Base-by-base conservation (phyloP, 768 basidiomycete species). In the Cyclocybe aegerita region DNA sequence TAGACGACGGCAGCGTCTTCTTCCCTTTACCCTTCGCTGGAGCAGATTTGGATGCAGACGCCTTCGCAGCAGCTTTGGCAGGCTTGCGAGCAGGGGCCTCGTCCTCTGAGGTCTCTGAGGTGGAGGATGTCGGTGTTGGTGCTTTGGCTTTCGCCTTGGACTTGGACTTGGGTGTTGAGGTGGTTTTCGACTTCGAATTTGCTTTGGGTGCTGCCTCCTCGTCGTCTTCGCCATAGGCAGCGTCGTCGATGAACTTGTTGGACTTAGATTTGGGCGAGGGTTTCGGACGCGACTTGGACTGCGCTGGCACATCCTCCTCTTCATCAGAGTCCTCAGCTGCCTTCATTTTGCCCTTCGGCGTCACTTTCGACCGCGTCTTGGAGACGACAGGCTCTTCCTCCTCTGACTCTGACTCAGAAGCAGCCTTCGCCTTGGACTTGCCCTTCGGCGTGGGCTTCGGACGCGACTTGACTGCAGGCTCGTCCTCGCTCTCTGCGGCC, bases 401-500 rank as follows among this genome's bases (percentile, higher is more conserved):
- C 23, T 23, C 23, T 23, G 3, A 3, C 23, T 23, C 23, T 23
- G 23, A 23, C 23, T 37, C 36, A 37, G 36, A 31, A 14, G 12
- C 4, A 1, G 35, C 2, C 42, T 41, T 39, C 10, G 34, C 33
- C 45, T 42, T 44, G 15, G 9, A 4, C 35, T 46, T 46, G 17
- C 32, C 11, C 23, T 48, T 48, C 7, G 30, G 14, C 9, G 7
- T 39, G 29, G 38, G 11, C 39, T 43, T 50, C 23, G 34, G 14
- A 38, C 17, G 23, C 9, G 50, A 39, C 9, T 39, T 32, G 3
- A 11, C 12, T 12, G 14, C 11, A 32, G 30, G 10, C 30, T 46
- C 39, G 33, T 47, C 43, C 35, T 39, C 53, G 23, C 45, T 49
- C 29, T 39, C 49, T 0, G 49, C 48, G 4, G 39, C 41, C 7